Conservation (phyloP, 2,329 filamentous ascomycete species). For the Microcera coccophila region DNA sequence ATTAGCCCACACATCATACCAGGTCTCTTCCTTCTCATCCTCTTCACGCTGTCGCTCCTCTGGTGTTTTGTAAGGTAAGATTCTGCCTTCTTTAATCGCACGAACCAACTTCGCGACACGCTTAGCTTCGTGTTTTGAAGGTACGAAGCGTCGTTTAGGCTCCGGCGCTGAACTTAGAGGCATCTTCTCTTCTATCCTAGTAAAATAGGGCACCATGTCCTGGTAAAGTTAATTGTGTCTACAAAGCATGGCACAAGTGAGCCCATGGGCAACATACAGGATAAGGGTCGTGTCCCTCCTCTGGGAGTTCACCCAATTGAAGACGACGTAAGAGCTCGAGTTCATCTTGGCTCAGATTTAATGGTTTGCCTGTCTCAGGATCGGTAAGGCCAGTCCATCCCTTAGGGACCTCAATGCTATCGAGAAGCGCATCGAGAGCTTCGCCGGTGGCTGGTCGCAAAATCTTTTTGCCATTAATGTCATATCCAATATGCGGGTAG, state of each 20-base stretch:
- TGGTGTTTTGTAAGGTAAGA: conserved; percentile 81
- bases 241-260: too few species aligned
- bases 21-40: conserved; percentile 65
- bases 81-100: conserved; percentile 90
- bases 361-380: conserved; percentile 85
- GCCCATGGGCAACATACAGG: conserved; percentile 53
- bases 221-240: conserved; percentile 31
- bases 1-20: conserved; percentile 93
- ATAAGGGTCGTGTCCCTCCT: conserved; percentile 89
- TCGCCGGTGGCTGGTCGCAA: conserved; percentile 92
- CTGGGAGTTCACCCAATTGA: conserved; percentile 81
- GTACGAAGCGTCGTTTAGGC: conserved; percentile 90
- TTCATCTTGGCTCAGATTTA: conserved; percentile 83
- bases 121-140: conserved; percentile 95
- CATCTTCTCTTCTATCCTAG: conserved; percentile 86
- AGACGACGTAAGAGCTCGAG: conserved; percentile 83
- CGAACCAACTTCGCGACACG: conserved; percentile 95
- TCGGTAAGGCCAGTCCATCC: conserved; percentile 97
- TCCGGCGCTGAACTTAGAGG: conserved; percentile 91
- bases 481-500: conserved; percentile 97
- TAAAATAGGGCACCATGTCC: conserved; percentile 92
- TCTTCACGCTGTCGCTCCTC: conserved; percentile 65
- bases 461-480: conserved; percentile 98
- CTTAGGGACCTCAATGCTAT: conserved; percentile 95
- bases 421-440: conserved; percentile 85